phyloP scores from a whole-genome alignment of 108 stramenopile species.

The Nannochloropsis gaditana region DNA sequence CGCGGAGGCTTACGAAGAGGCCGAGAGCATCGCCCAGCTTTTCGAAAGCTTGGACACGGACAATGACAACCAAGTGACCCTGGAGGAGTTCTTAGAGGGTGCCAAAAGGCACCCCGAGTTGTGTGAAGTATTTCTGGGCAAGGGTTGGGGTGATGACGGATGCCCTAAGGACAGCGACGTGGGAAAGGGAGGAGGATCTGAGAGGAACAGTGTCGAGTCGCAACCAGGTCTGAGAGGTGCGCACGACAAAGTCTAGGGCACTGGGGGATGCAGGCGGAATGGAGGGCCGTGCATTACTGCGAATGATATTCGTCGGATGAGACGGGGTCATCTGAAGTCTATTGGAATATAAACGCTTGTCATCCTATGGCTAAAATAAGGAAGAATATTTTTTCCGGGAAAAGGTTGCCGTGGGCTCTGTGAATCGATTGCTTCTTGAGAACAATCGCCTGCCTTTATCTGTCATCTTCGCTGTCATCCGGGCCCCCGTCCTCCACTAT shows the following conservation, averaged over 20 bases:
- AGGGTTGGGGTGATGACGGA: neutral
- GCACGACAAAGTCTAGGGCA: no score
- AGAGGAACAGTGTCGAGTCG: no score
- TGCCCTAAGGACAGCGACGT: neutral
- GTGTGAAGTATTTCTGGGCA: neutral
- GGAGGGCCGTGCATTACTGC: no score
- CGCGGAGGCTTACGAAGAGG: neutral
- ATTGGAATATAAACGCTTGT: no score
- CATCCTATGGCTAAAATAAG: no score
- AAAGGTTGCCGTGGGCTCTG: no score
- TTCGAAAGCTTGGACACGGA: neutral
- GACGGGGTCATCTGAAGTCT: no score
- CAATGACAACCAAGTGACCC: neutral
- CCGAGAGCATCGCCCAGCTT: neutral
- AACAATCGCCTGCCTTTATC: neutral
- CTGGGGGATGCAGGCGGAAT: no score
- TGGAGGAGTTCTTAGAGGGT: slow-evolving; percentile 22
- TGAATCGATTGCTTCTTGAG: no score
- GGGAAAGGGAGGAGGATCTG: neutral
- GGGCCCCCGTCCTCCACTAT: neutral
- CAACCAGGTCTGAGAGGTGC: no score
- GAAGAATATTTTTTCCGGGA: no score
- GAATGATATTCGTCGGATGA: no score
- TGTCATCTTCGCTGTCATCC: neutral
- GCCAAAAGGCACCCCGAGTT: neutral